phyloP scores from a whole-genome alignment of 2,329 filamentous ascomycete species.

The Fusarium napiforme region DNA sequence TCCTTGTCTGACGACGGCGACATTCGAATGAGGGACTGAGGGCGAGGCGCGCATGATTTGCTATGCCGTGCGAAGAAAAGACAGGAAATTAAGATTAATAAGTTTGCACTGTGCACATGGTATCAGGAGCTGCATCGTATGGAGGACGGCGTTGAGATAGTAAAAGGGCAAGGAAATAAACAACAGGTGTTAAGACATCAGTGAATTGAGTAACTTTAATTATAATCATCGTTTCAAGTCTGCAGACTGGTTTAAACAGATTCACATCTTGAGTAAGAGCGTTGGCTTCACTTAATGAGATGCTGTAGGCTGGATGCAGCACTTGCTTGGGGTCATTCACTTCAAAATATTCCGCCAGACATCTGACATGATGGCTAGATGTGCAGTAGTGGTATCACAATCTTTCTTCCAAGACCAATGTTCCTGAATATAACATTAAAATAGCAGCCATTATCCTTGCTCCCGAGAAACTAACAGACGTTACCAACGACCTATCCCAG shows the following conservation, averaged over 20 bases:
- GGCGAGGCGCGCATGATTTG: neutral
- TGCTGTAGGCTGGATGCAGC: neutral
- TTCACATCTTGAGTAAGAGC: too few relatives aligned
- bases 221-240: neutral
- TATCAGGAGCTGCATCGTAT: neutral
- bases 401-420: neutral
- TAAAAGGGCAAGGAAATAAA: conserved; percentile 8
- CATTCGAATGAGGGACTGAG: conserved; percentile 21
- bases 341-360: neutral
- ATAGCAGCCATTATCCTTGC: conserved; percentile 18
- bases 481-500: conserved; percentile 26
- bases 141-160: conserved; percentile 1
- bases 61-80: neutral
- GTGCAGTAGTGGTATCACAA: neutral
- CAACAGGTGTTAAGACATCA: conserved; percentile 4
- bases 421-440: conserved; percentile 8
- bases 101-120: neutral
- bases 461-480: conserved; percentile 19
- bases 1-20: conserved; percentile 23
- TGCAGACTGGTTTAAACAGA: neutral
- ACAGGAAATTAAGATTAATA: neutral
- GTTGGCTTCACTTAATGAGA: neutral
- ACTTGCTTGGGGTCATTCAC: neutral
- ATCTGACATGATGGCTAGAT: neutral
- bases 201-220: conserved; percentile 18